These are phyloP conservation scores for Colletotrichum shisoi DNA, from an alignment of 2,329 filamentous ascomycete species.

Conservation along the genomic window DNA sequence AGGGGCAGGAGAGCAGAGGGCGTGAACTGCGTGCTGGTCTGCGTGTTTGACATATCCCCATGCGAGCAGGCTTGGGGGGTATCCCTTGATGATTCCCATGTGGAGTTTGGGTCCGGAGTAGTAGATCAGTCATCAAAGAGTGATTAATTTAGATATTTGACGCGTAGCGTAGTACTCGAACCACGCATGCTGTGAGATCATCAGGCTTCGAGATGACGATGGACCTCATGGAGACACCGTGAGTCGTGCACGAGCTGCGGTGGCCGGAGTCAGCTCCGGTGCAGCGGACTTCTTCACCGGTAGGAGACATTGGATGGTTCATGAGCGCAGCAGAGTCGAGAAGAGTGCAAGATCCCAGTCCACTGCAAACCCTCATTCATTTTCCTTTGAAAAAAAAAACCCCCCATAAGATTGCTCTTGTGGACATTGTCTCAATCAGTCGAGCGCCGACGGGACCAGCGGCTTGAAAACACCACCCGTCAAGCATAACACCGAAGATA, in stretches of 20 bases:
- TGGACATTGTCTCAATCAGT: background rate
- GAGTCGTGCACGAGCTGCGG: background rate
- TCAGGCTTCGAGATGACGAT: background rate
- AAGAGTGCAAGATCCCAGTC: background rate
- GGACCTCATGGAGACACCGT: background rate
- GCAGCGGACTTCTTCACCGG: background rate
- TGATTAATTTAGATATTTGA: background rate
- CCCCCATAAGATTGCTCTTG: background rate
- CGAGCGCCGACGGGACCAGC: background rate
- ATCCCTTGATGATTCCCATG: background rate
- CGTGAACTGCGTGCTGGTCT: background rate
- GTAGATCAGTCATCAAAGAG: background rate
- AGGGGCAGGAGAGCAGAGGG: background rate
- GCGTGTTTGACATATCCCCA: background rate
- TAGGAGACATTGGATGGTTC: background rate
- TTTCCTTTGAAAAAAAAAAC: too few relatives aligned
- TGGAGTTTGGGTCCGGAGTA: background rate
- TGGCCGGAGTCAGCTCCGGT: background rate
- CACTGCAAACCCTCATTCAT: too few relatives aligned
- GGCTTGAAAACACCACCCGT: background rate
- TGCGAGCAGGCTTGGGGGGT: background rate
- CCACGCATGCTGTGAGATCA: background rate
- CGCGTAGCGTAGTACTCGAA: background rate
- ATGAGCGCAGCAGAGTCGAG: background rate
- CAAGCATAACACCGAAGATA: slow-evolving; percentile 3